Percentiles rank a stretch among this genome's conserved stretches.
phyloP scores from a whole-genome alignment of 164 flowering plant genomes.

The Tetracentron sinense region DNA sequence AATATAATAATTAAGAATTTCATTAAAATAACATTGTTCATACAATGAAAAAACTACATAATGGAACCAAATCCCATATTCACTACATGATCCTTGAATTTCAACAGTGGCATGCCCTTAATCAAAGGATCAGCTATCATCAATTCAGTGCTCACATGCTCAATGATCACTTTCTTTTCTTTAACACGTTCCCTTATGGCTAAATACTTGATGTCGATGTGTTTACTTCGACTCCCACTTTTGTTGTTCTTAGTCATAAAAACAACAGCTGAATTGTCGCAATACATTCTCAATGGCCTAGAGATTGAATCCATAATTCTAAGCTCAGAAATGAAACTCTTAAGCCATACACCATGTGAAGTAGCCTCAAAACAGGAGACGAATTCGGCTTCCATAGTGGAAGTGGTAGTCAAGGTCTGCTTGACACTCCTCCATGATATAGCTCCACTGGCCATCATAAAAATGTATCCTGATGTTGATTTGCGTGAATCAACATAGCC shows the following conservation, averaged over 20 bases:
- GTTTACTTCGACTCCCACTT: conserved; percentile 18
- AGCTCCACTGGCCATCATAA: conserved; percentile 9
- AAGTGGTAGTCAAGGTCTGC: conserved; percentile 7
- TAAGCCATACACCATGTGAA: conserved; percentile 15
- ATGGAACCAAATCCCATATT: conserved; percentile 20
- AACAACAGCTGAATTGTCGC: conserved; percentile 9
- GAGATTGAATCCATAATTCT: conserved; percentile 15
- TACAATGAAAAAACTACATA: conserved; percentile 11
- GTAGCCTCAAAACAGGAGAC: conserved; percentile 17
- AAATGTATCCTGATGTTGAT: conserved; percentile 15
- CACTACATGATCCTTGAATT: conserved; percentile 19
- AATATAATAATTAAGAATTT: conserved; percentile 5
- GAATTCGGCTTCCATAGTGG: conserved; percentile 23
- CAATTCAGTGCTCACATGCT: conserved; percentile 15
- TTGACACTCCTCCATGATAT: conserved; percentile 6
- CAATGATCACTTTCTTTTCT: conserved; percentile 13
- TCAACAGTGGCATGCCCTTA: conserved; percentile 23
- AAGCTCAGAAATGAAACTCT: conserved; percentile 9
- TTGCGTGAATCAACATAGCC: conserved; percentile 16
- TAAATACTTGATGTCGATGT: conserved; percentile 19
- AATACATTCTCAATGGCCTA: conserved; percentile 12
- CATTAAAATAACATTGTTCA: conserved; percentile 8
- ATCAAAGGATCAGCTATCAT: conserved; percentile 22
- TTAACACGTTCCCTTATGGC: conserved; percentile 10
- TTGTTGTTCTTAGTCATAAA: conserved; percentile 12